Conservation (phyloP, 805 yeast species). For the Jamesozyma spencerorum region DNA sequence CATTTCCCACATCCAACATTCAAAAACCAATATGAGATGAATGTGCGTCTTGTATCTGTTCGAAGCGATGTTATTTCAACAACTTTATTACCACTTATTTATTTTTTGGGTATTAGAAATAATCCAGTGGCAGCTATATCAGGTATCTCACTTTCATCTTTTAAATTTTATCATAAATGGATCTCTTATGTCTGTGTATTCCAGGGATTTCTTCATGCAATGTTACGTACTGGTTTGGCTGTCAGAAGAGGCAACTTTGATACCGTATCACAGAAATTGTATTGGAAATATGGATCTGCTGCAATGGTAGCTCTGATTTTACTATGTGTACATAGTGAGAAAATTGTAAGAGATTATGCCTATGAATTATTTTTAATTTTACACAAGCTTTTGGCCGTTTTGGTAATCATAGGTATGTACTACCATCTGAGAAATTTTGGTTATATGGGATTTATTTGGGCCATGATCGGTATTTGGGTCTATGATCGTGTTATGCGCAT, state of each 20-base stretch:
- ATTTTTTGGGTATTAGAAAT: slow-evolving; percentile 64
- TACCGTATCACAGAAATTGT: slow-evolving; percentile 37
- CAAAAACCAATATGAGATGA: slow-evolving; percentile 26
- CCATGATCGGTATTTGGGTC: slow-evolving; percentile 38
- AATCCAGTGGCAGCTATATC: slow-evolving; percentile 54
- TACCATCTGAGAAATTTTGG: slow-evolving; percentile 46
- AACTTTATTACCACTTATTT: slow-evolving; percentile 47
- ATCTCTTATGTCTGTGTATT: slow-evolving; percentile 42
- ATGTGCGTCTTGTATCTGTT: slow-evolving; percentile 39
- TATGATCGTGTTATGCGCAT: slow-evolving; percentile 44
- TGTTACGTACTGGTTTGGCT: slow-evolving; percentile 44
- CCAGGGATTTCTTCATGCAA: slow-evolving; percentile 47
- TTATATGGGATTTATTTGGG: slow-evolving; percentile 44
- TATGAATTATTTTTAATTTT: slow-evolving; percentile 55
- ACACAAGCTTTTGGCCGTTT: slow-evolving; percentile 48
- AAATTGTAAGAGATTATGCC: slow-evolving; percentile 39
- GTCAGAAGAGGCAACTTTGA: slow-evolving; percentile 34
- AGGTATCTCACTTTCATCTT: slow-evolving; percentile 53
- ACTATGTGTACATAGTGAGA: slow-evolving; percentile 41
- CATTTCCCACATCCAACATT: slow-evolving; percentile 34
- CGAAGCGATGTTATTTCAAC: slow-evolving; percentile 44
- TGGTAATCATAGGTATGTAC: slow-evolving; percentile 48
- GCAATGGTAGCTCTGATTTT: slow-evolving; percentile 37
- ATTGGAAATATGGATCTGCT: slow-evolving; percentile 41
- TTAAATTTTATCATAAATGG: slow-evolving; percentile 61